Conservation (phyloP, 2,329 filamentous ascomycete species). For the Botrytis paeoniae region DNA sequence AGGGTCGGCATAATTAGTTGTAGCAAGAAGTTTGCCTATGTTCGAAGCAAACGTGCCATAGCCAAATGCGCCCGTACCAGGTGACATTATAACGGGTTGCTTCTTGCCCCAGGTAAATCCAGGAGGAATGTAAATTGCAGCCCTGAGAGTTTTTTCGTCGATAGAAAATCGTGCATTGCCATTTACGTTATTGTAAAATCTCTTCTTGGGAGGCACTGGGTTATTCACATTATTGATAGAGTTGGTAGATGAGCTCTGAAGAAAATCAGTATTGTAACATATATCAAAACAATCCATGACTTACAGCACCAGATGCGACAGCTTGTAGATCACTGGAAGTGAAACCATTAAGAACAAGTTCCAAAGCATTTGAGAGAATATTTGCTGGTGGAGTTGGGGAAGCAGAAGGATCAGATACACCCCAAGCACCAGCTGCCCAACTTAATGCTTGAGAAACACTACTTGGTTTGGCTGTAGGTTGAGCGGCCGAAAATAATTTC, state of each 20-base stretch:
- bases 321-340: constrained; percentile 22
- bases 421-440: constrained; percentile 18
- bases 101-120: constrained; percentile 47
- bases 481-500: constrained; percentile 28
- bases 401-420: constrained; percentile 9
- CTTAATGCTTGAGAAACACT: constrained; percentile 27
- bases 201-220: background rate
- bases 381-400: constrained; percentile 22
- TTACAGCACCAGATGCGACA: constrained; percentile 10
- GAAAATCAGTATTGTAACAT: background rate
- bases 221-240: background rate
- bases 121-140: constrained; percentile 51
- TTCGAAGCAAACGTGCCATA: constrained; percentile 41
- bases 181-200: constrained; percentile 29
- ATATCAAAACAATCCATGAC: background rate
- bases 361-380: constrained; percentile 23
- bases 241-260: background rate
- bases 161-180: constrained; percentile 49
- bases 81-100: constrained; percentile 50
- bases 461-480: constrained; percentile 33
- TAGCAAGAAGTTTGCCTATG: constrained; percentile 48
- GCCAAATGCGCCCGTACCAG: constrained; percentile 51
- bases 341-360: constrained; percentile 25
- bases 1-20: constrained; percentile 45
- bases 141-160: constrained; percentile 45